These are phyloP conservation scores for Biscogniauxia marginata DNA, from an alignment of 2,329 filamentous ascomycete species.

Conservation along the genomic window DNA sequence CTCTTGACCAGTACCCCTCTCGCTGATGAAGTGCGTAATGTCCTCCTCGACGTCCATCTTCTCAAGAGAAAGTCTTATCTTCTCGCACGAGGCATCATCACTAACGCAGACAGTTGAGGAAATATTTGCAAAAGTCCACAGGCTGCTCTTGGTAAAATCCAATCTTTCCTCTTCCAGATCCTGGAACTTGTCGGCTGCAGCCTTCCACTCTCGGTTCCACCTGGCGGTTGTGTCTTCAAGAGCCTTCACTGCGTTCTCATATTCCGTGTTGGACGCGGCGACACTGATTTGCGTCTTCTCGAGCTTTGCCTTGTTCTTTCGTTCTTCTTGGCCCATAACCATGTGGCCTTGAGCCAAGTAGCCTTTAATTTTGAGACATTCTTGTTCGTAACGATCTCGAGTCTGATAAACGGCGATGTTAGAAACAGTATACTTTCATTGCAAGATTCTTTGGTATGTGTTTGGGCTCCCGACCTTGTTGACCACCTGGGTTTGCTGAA, in stretches of 20 bases:
- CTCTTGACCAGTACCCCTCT: conserved; percentile 89
- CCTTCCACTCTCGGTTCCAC: conserved; percentile 99
- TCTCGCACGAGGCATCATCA: conserved; percentile 95
- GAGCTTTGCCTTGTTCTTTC: conserved; percentile 97
- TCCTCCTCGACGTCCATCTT: conserved; percentile 97
- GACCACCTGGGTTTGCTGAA: conserved; percentile 83
- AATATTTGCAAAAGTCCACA: conserved; percentile 98
- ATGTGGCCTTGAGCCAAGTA: conserved; percentile 98
- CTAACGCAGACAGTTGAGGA: conserved; percentile 96
- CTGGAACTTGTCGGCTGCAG: conserved; percentile 97
- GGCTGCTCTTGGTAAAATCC: conserved; percentile 94
- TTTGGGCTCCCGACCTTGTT: conserved; percentile 70
- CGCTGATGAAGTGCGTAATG: conserved; percentile 83
- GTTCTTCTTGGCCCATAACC: conserved; percentile 99
- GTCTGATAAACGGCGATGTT: conserved; percentile 50
- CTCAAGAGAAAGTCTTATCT: conserved; percentile 88
- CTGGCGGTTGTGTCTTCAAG: conserved; percentile 91
- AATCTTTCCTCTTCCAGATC: conserved; percentile 96
- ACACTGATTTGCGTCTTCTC: conserved; percentile 98
- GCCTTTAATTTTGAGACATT: conserved; percentile 96
- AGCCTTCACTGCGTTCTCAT: conserved; percentile 87
- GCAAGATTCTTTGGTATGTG: background rate
- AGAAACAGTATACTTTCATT: background rate
- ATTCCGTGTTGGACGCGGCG: conserved; percentile 86
- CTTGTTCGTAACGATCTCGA: conserved; percentile 92